A percentile compares a stretch with the other conserved stretches of the same genome.
Evolutionary conservation across 1,139 yeast genomes (phyloP).

Genomic region (Starmera stellimalicola): DNA sequence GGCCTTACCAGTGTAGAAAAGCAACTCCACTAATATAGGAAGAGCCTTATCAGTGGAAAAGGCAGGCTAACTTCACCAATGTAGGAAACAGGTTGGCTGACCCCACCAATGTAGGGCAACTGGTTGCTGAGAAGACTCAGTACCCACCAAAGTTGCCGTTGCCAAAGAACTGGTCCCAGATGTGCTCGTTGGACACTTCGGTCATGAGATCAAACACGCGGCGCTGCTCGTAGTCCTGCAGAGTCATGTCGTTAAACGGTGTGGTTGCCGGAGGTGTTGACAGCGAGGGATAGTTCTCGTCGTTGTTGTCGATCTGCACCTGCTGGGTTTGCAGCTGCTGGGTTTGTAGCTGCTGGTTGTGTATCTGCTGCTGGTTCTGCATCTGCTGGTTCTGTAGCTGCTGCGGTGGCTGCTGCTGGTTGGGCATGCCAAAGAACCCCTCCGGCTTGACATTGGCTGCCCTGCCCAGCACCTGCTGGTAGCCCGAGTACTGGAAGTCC

Average conservation of each 20-base stretch:
- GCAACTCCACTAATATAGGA: too few species aligned
- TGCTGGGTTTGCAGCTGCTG: not conserved
- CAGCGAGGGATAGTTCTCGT: constrained; percentile 7
- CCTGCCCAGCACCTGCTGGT: too few species aligned
- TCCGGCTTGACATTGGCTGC: not conserved
- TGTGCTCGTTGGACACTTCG: constrained; percentile 17
- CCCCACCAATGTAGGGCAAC: too few species aligned
- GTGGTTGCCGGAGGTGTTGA: constrained; percentile 10
- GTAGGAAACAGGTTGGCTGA: too few species aligned
- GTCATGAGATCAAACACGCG: constrained; percentile 18
- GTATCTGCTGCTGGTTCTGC: not conserved
- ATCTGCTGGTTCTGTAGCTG: not conserved
- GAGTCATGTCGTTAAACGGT: not conserved
- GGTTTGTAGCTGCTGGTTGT: not conserved
- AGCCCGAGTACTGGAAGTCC: constrained; percentile 7
- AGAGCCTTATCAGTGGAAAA: too few species aligned
- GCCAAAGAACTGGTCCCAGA: constrained; percentile 18
- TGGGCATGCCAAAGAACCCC: not conserved
- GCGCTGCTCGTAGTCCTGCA: constrained; percentile 16
- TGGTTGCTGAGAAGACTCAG: not conserved
- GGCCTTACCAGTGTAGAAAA: too few species aligned
- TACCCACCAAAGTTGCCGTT: constrained; percentile 4
- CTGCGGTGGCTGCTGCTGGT: not conserved
- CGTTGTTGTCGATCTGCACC: too few species aligned
- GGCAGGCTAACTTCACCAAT: too few species aligned